Evolutionary conservation across 768 basidiomycete species (phyloP), one percentile per base, ranked within the genome.

Genomic region (Naganishia friedmannii): DNA sequence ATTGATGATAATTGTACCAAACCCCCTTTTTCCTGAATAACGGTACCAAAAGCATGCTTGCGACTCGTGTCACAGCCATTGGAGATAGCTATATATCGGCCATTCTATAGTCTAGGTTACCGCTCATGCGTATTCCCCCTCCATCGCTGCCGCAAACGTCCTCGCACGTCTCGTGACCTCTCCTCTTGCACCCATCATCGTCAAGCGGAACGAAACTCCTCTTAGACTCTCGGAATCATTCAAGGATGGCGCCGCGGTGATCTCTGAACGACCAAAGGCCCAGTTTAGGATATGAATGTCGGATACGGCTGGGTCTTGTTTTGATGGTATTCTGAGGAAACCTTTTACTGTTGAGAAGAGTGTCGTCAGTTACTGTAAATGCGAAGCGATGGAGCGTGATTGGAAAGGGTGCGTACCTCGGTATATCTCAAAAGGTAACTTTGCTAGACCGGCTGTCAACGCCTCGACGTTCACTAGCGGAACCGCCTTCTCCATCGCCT

Each of bases 181-280:
- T 15, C 92, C 92, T 53, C 88, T 84, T 77, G 90, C 89, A 10
- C 93, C 93, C 94, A 97, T 97, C 32, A 90, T 85, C n/a, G 92
- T 95, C 78, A 95, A 73, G 67, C 85, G 83, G 28, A 92, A 76
- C 6, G 74, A 73, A 32, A 83, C 82, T 4, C 80, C 84, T 45
- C 57, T 56, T 66, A 80, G 66, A 34, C 66, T 67, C 19, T 71
- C 72, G 15, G 75, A 80, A 0, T 79, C 79, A 45, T 81, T 73
- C 23, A 75, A 73, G 17, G 71, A 48, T 1, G 74, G 75, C 34
- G 79, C 74, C 4, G 79, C 83, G 13, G 88, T 85, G 48, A 89
- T 81, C 31, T 93, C 91, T 77, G 86, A 88, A 48, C 93, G 86
- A 17, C 91, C 91, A 82, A 96, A 97, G 8, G 93, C 93, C 92